Conservation (phyloP, 331 rosid species). For the Malus hybrid region DNA sequence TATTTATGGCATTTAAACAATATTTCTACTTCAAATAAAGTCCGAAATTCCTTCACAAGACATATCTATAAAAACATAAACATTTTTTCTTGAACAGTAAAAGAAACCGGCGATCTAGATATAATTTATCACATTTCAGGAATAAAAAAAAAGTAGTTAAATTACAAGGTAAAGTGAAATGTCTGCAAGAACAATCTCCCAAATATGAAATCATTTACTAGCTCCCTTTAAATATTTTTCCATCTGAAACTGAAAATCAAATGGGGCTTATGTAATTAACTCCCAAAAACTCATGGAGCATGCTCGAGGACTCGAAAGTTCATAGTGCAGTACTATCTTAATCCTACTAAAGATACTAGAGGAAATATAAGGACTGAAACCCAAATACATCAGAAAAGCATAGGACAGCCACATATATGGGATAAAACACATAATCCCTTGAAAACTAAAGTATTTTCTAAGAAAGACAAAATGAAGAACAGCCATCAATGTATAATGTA, state of each 20-base stretch:
- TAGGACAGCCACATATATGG: background rate
- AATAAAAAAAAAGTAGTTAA: background rate
- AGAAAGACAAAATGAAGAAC: background rate
- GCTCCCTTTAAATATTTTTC: background rate
- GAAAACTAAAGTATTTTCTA: background rate
- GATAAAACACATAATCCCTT: background rate
- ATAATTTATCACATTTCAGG: background rate
- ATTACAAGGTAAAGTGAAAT: background rate
- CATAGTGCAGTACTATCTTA: background rate
- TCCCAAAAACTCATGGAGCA: background rate
- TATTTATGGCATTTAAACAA: background rate
- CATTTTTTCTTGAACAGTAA: background rate
- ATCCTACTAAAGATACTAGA: background rate
- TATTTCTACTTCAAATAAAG: background rate
- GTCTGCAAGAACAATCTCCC: background rate
- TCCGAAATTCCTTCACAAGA: background rate
- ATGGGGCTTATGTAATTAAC: background rate
- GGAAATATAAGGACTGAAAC: background rate
- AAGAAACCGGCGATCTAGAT: background rate
- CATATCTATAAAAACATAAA: background rate
- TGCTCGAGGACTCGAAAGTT: background rate
- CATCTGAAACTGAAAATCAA: background rate
- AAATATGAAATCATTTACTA: background rate
- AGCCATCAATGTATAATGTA: background rate
- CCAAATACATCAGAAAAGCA: background rate